Evolutionary conservation across 2,329 filamentous ascomycete genomes (phyloP), one percentile per base, ranked within the genome.

Genomic region (Trichoderma brevicompactum): DNA sequence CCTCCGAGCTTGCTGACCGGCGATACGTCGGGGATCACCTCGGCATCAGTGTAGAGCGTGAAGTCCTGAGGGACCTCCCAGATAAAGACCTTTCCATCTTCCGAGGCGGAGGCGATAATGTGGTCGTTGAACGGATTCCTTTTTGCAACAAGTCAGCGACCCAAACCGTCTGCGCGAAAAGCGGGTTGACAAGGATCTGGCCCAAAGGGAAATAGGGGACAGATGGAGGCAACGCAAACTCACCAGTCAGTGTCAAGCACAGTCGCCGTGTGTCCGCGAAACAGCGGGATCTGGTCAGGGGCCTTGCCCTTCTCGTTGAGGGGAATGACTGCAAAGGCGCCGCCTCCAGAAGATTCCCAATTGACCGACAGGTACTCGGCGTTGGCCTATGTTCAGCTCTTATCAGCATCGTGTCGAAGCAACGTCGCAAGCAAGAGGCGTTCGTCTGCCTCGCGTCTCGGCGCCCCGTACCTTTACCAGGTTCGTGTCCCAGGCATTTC

Each of bases 401-500:
- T 38, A 63, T 72, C 66, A 71, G 70, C 61, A 66, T 19, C 41
- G 62, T 41, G 34, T 49, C 41, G 19, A 54, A 10, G 44, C 40
- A 53, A 23, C 9, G 41, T 44, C 32, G 54, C 48, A 40, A 32
- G 50, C 23, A 38, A 32, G 12, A 46, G 17, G 17, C n/a, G 48
- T 12, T 10, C 9, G 12, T 43, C 41, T 12, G 41, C n/a, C 12
- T 43, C 58, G 36, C 58, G 58, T 61, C 58, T 52, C 48, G 36
- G 17, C 12, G 19, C 40, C n/a, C 28, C 84, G 78, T 79, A 96
- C 93, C 90, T 98, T 98, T 81, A 98, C 87, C 75, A 99, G 83
- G 82, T 99, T 99, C 74, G 94, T 97, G 79, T 99, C 95, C 95
- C 95, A 99, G 64, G 95, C 95, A 88, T 99, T 99, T 80, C 91